Base-by-base conservation (phyloP, 371 early-diverging fungal genomes). In the Gilbertella persicaria region DNA sequence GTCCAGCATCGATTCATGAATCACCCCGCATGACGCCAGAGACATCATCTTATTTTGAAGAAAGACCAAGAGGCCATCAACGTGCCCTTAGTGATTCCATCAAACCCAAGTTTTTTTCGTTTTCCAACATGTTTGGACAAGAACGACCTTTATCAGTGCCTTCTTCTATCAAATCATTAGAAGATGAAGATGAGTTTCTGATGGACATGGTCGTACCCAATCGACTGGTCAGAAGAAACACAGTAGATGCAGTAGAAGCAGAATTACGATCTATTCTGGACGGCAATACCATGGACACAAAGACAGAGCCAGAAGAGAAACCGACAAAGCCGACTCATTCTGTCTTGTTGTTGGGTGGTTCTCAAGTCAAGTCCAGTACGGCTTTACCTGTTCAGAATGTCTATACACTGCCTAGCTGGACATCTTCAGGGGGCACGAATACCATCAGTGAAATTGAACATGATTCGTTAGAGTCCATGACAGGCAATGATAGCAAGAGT, bases 191-290 rank as follows among this genome's bases (percentile, higher is more conserved):
- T 6, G 52, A 53, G 33, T n/a, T 20, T 6, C 33, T 42, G 16
- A 45, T 21, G 38, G 7, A 40, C 3, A 38, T 26, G 10, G 26
- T 40, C 7, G 54, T 44, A 29, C 43, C 60, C 6, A 66, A 59
- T 14, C 46, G 43, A 20, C 45, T 67, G 2, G 57, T 69, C 19
- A 53, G 72, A 45, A 64, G 69, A 33, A 67, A 73, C 23, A 84
- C 82, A 6, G 74, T 86, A 14, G 80, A 81, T 29, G 84, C 84
- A 3, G 79, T 86, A 0, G 81, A 84, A 43, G 86, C 84, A 8
- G 84, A 78, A 20, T 52, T 86, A 13, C 68, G 78, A 8, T 76
- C 81, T 0, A 84, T 86, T 38, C 64, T 86, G 44, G 82, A 79
- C 47, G 67, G 69, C 2, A 53, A 58, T 26, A 65, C 55, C n/a